A percentile compares a stretch with the other conserved stretches of the same genome.
These are phyloP conservation scores for Ogataea paradorogensis DNA, from an alignment of 805 yeast species.

Conservation along the genomic window DNA sequence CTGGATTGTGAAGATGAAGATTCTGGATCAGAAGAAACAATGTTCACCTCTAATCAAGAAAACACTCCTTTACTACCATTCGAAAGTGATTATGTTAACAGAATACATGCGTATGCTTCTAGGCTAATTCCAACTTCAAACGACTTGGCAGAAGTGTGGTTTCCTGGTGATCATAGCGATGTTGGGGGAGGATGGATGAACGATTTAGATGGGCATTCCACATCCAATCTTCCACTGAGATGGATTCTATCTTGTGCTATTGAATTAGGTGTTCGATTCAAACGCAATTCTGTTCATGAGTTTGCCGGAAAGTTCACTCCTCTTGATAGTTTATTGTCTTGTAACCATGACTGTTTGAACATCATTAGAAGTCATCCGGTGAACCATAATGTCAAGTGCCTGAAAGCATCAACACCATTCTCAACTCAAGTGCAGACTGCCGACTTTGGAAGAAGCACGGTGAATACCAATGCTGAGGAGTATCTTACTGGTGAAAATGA, in stretches of 20 bases:
- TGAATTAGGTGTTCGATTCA: slow-evolving; percentile 48
- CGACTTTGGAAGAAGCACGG: neutral
- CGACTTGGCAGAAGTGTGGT: slow-evolving; percentile 57
- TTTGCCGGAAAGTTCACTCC: slow-evolving; percentile 41
- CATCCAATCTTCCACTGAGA: slow-evolving; percentile 52
- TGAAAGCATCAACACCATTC: neutral
- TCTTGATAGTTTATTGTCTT: slow-evolving; percentile 42
- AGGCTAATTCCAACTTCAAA: slow-evolving; percentile 12
- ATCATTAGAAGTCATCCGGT: slow-evolving; percentile 19
- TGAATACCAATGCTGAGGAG: neutral
- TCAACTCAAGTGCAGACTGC: neutral
- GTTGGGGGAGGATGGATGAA: slow-evolving; percentile 66
- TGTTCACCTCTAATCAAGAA: neutral
- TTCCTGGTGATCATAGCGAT: slow-evolving; percentile 69
- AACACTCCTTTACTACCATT: slow-evolving; percentile 1
- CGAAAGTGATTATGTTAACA: slow-evolving; percentile 11
- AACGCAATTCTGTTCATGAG: slow-evolving; percentile 37
- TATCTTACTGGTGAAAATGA: slow-evolving; percentile 1
- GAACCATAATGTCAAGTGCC: slow-evolving; percentile 13
- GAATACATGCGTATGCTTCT: slow-evolving; percentile 23
- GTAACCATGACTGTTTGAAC: slow-evolving; percentile 50
- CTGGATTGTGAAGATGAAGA: slow-evolving; percentile 14
- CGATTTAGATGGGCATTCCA: slow-evolving; percentile 41
- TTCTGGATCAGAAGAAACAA: neutral
- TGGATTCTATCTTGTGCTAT: slow-evolving; percentile 61